A percentile compares a stretch with the other conserved stretches of the same genome.
Evolutionary conservation across 2,329 filamentous ascomycete genomes (phyloP).

Genomic region (Fusarium humuli): DNA sequence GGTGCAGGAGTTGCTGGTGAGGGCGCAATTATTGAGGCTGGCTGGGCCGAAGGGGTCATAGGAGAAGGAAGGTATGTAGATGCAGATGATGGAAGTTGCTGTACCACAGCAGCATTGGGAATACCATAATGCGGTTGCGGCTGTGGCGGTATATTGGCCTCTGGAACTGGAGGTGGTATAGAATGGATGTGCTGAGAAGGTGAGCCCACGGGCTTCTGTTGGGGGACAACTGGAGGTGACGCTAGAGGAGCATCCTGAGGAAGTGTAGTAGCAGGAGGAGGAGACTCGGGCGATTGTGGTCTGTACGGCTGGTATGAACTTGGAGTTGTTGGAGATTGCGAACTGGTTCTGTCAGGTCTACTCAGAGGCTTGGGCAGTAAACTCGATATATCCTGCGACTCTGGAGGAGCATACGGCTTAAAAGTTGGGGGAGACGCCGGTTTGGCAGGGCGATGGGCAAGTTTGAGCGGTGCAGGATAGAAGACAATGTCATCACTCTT

Average conservation of each 20-base stretch:
- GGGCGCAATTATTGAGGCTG: constrained; percentile 7
- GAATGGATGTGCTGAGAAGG: constrained; percentile 44
- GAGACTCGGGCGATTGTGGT: constrained; percentile 36
- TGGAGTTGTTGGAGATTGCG: constrained; percentile 39
- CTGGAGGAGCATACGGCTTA: constrained; percentile 47
- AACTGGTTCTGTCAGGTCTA: constrained; percentile 27
- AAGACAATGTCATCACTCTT: constrained; percentile 14
- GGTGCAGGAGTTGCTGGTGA: constrained; percentile 25
- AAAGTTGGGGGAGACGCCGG: constrained; percentile 41
- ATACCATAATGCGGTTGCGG: constrained; percentile 23
- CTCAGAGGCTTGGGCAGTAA: constrained; percentile 16
- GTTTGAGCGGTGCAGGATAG: constrained; percentile 48
- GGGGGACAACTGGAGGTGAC: constrained; percentile 9
- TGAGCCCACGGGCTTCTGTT: constrained; percentile 27
- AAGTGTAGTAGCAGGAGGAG: constrained; percentile 16
- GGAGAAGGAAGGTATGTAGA: constrained; percentile 29
- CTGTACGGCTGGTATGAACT: constrained; percentile 49
- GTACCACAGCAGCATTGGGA: constrained; percentile 20
- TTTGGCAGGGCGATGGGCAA: constrained; percentile 42
- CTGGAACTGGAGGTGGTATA: constrained; percentile 6
- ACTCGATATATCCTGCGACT: constrained; percentile 23
- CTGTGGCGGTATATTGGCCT: constrained; percentile 9
- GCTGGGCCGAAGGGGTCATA: constrained; percentile 23
- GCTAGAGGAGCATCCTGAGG: constrained; percentile 15
- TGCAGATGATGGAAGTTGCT: constrained; percentile 16